Evolutionary conservation across 345 rosid genomes (phyloP).

Genomic region (Hibiscus tridactylites): DNA sequence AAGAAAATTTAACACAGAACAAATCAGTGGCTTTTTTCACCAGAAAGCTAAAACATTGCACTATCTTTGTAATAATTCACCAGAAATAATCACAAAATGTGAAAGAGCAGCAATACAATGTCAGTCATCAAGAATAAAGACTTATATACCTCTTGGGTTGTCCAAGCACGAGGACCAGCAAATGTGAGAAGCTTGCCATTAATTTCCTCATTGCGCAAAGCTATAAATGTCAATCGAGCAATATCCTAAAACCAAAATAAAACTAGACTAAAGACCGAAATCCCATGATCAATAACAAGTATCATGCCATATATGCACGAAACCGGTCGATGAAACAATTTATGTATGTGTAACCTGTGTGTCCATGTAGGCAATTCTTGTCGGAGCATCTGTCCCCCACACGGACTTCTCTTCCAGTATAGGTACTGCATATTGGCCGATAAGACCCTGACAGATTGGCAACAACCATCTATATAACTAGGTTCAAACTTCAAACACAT

Average conservation of each 20-base stretch:
- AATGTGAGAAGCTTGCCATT: slow-evolving; percentile 84
- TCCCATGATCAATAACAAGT: not conserved
- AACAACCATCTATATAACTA: slow-evolving; percentile 8
- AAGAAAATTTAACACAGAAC: slow-evolving; percentile 2
- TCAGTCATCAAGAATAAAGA: not conserved
- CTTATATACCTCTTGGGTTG: slow-evolving; percentile 76
- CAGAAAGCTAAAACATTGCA: not conserved
- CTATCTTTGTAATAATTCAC: not conserved
- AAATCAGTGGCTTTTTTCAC: not conserved
- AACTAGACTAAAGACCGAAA: not conserved
- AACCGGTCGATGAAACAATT: not conserved
- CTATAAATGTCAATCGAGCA: slow-evolving; percentile 80
- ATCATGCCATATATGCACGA: not conserved
- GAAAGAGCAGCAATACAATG: not conserved
- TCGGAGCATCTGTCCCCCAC: slow-evolving; percentile 99
- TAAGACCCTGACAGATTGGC: slow-evolving; percentile 56
- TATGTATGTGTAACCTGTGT: slow-evolving; percentile 53
- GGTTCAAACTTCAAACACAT: too few relatives aligned
- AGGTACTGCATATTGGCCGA: slow-evolving; percentile 98
- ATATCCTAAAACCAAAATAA: slow-evolving; percentile 52
- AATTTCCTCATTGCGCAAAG: slow-evolving; percentile 66
- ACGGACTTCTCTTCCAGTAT: slow-evolving; percentile 92
- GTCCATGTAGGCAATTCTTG: slow-evolving; percentile 96
- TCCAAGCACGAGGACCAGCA: slow-evolving; percentile 98
- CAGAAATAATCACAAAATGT: not conserved